These are phyloP conservation scores for Metrosideros polymorpha DNA, from an alignment of 441 rosid species.

Conservation along the genomic window DNA sequence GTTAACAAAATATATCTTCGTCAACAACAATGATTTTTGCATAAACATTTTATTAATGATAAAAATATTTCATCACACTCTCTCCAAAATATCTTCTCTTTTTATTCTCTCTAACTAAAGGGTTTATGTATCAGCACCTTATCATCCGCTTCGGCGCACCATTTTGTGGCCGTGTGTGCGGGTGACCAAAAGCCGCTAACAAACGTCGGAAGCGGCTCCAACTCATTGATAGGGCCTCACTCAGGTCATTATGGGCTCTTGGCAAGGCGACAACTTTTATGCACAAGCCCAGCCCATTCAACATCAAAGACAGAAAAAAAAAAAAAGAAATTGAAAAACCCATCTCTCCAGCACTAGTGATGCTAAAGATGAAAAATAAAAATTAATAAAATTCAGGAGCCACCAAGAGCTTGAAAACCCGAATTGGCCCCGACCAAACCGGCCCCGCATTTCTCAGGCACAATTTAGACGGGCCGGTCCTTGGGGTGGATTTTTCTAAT, in stretches of 20 bases:
- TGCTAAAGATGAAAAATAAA: background rate
- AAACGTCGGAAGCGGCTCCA: background rate
- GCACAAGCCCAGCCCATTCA: background rate
- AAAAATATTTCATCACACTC: background rate
- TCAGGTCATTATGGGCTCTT: background rate
- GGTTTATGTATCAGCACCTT: background rate
- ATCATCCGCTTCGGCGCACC: background rate
- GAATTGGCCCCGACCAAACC: fast-evolving
- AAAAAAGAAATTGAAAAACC: no score
- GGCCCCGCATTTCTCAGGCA: background rate
- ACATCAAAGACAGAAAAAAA: background rate
- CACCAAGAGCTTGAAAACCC: background rate
- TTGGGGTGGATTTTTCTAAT: background rate
- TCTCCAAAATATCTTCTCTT: background rate
- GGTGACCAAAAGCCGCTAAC: background rate
- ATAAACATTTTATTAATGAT: no score
- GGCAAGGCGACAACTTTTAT: background rate
- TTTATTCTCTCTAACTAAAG: no score
- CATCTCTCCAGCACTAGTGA: background rate
- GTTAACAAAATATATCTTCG: fast-evolving
- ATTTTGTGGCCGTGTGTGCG: no score
- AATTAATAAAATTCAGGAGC: background rate
- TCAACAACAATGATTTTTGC: no score
- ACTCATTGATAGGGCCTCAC: background rate
- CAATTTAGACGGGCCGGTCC: background rate